Conservation (phyloP, 768 basidiomycete genomes). For the Omphalotus guepiniiformis region DNA sequence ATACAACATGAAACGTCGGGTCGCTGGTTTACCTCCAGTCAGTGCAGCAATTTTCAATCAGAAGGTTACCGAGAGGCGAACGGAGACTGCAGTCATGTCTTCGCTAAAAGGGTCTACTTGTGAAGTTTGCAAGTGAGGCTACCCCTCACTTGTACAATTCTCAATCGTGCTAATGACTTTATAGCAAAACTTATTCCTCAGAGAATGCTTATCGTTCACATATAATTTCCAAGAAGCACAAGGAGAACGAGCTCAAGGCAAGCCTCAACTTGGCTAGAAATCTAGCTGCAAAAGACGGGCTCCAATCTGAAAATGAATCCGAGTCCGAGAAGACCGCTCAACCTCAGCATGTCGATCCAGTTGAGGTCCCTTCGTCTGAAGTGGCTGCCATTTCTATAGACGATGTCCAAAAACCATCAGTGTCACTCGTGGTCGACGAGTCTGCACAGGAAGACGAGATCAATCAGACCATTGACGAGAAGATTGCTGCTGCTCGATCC, state of each 20-base stretch:
- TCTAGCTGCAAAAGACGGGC: conserved; percentile 4
- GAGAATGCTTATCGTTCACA: conserved; percentile 90
- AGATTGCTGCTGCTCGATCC: conserved; percentile 67
- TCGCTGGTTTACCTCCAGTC: conserved; percentile 86
- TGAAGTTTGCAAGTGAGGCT: conserved; percentile 76
- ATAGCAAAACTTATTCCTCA: conserved; percentile 84
- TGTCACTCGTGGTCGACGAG: conserved; percentile 25
- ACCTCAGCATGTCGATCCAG: conserved; percentile 14
- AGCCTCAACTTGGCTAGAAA: conserved; percentile 12
- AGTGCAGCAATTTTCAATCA: conserved; percentile 74
- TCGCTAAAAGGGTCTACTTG: conserved; percentile 62
- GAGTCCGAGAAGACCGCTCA: conserved; percentile 12
- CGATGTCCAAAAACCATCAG: not conserved
- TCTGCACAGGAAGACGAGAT: conserved; percentile 43
- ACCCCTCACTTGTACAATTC: conserved; percentile 2
- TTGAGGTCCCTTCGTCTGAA: conserved; percentile 11
- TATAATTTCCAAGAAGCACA: conserved; percentile 85
- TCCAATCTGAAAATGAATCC: conserved; percentile 16
- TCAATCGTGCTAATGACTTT: not conserved
- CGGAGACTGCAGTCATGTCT: conserved; percentile 68
- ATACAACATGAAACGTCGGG: conserved; percentile 97
- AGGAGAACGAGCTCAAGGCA: conserved; percentile 63
- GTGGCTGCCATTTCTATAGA: conserved; percentile 4
- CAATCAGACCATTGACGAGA: conserved; percentile 61
- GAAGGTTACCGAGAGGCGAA: conserved; percentile 77